These are phyloP conservation scores for Xylaria sp. DNA, from an alignment of 2,329 filamentous ascomycete species.

Conservation along the genomic window DNA sequence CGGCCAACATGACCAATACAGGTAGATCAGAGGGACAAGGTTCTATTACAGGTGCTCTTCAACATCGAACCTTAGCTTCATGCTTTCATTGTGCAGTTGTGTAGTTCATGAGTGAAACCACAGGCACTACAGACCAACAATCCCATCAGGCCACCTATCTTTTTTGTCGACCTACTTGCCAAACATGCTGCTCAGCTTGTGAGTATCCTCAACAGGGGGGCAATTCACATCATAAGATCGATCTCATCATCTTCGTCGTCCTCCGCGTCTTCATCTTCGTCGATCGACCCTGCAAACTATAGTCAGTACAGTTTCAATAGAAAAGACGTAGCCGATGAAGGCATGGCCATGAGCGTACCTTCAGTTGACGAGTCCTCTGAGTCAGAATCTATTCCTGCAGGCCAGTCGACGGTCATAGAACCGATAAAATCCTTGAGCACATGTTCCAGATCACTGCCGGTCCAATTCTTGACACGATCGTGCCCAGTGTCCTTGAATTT, in stretches of 20 bases:
- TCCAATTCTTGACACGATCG: constrained; percentile 16
- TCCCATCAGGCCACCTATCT: too few species aligned
- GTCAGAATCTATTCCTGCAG: neutral
- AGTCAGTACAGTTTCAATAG: too few species aligned
- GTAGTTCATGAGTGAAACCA: too few species aligned
- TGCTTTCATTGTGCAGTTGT: too few species aligned
- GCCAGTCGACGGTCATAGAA: constrained; percentile 15
- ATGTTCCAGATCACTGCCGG: constrained; percentile 41
- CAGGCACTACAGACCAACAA: too few species aligned
- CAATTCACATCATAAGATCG: neutral
- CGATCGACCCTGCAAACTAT: constrained; percentile 9
- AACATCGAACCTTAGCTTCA: too few species aligned
- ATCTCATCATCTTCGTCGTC: constrained; percentile 23
- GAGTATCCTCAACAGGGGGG: too few species aligned
- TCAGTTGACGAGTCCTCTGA: neutral
- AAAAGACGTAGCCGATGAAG: too few species aligned
- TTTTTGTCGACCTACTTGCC: too few species aligned
- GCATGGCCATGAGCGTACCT: neutral
- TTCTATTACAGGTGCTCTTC: too few species aligned
- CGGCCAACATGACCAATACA: too few species aligned
- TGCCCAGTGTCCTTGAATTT: constrained; percentile 3
- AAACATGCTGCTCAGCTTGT: neutral
- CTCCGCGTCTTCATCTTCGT: constrained; percentile 19
- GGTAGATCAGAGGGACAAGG: too few species aligned
- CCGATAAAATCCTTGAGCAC: constrained; percentile 38